These are phyloP conservation scores for Lipomyces orientalis DNA, from an alignment of 805 yeast species.

Conservation along the genomic window DNA sequence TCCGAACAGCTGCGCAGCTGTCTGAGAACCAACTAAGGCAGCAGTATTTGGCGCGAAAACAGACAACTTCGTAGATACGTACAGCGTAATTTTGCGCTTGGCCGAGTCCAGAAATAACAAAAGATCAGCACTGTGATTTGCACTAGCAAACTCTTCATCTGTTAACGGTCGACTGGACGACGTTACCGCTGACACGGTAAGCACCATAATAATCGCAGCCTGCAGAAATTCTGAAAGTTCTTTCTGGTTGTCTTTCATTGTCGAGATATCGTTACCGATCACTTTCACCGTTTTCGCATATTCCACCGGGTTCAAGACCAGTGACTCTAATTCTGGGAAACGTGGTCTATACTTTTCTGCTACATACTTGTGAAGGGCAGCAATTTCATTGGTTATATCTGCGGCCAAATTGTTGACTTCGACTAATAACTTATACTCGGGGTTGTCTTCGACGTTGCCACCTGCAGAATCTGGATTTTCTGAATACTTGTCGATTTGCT, in stretches of 20 bases:
- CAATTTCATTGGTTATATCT: slow-evolving; percentile 61
- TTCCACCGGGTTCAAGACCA: slow-evolving; percentile 66
- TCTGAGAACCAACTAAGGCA: slow-evolving; percentile 69
- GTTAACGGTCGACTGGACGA: slow-evolving; percentile 47
- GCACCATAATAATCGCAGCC: slow-evolving; percentile 70
- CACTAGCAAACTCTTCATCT: slow-evolving; percentile 46
- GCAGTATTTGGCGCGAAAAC: slow-evolving; percentile 80
- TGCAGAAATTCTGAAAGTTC: slow-evolving; percentile 54
- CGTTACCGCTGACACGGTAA: slow-evolving; percentile 74
- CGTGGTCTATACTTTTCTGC: slow-evolving; percentile 60
- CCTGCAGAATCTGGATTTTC: slow-evolving; percentile 39
- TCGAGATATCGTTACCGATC: slow-evolving; percentile 56
- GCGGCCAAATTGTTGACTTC: slow-evolving; percentile 61
- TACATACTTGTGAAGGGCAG: slow-evolving; percentile 55
- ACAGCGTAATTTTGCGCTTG: slow-evolving; percentile 54
- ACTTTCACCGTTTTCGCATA: slow-evolving; percentile 60
- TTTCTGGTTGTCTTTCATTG: slow-evolving; percentile 42
- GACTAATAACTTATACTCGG: slow-evolving; percentile 59
- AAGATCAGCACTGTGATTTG: slow-evolving; percentile 56
- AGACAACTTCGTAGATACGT: slow-evolving; percentile 62
- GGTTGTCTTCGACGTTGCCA: slow-evolving; percentile 44
- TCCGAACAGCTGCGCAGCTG: slow-evolving; percentile 75
- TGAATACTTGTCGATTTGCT: slow-evolving; percentile 29
- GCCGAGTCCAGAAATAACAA: slow-evolving; percentile 55
- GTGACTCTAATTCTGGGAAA: slow-evolving; percentile 72